Evolutionary conservation across 1,284 basidiomycete species (phyloP).

Genomic region (Ceratobasidium sp.): DNA sequence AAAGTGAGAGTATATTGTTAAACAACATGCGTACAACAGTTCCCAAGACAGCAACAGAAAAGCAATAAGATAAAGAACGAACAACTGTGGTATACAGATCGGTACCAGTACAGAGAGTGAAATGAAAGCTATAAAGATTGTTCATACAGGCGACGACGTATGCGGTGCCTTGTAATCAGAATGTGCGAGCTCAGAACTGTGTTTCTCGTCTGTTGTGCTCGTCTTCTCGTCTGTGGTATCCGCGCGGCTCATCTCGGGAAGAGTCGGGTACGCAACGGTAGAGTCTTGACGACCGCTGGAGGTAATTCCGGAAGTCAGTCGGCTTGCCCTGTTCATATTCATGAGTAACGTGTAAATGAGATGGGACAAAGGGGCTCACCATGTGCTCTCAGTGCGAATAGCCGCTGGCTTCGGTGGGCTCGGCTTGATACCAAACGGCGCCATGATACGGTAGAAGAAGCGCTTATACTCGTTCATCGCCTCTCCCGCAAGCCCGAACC

Average conservation of each 20-base stretch:
- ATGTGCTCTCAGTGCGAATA: neutral
- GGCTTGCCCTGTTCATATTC: slow-evolving; percentile 1
- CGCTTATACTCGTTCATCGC: slow-evolving; percentile 35
- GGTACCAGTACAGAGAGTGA: neutral
- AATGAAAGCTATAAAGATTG: neutral
- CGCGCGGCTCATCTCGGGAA: neutral
- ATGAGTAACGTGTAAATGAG: neutral
- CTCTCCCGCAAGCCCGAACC: slow-evolving; percentile 43
- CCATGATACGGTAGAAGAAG: neutral
- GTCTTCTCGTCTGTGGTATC: slow-evolving; percentile 5
- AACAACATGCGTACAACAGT: neutral
- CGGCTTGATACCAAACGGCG: slow-evolving; percentile 24
- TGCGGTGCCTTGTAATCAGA: neutral
- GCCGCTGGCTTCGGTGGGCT: slow-evolving; percentile 3
- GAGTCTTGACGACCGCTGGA: slow-evolving; percentile 3
- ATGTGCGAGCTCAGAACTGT: neutral
- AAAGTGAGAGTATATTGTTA: neutral
- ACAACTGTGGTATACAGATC: neutral
- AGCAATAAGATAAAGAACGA: slow-evolving; percentile 18
- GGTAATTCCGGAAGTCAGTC: neutral
- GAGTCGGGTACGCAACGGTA: neutral
- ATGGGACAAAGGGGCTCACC: neutral
- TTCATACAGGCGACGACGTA: slow-evolving; percentile 1
- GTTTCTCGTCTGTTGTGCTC: neutral
- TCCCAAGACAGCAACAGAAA: neutral